Evolutionary conservation across 768 basidiomycete genomes (phyloP).

Genomic region (Lactarius hatsudake): DNA sequence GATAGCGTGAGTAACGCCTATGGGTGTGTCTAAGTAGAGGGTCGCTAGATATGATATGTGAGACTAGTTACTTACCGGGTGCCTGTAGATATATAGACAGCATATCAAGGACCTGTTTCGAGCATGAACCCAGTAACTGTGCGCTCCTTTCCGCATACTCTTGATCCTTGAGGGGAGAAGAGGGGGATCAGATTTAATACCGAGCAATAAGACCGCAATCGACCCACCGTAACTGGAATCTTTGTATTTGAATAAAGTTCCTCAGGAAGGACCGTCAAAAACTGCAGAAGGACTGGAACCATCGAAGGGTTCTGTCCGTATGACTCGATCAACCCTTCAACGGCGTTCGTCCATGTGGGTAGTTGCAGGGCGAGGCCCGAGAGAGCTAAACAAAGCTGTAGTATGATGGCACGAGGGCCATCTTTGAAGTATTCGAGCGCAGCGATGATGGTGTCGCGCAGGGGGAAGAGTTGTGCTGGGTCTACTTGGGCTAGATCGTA

Average conservation of each 20-base stretch:
- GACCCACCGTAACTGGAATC: conserved; percentile 83
- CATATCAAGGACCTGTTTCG: conserved; percentile 69
- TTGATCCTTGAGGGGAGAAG: conserved; percentile 54
- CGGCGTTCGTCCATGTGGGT: conserved; percentile 78
- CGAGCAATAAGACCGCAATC: background rate
- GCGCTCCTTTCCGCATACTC: conserved; percentile 65
- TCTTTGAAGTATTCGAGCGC: conserved; percentile 69
- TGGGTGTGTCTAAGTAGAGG: conserved; percentile 11
- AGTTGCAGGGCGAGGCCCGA: conserved; percentile 90
- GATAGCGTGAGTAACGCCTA: conserved; percentile 79
- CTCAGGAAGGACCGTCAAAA: conserved; percentile 88
- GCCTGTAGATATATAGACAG: conserved; percentile 89
- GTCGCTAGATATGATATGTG: background rate
- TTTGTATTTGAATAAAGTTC: conserved; percentile 80
- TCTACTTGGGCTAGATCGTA: conserved; percentile 93
- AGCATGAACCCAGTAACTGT: conserved; percentile 63
- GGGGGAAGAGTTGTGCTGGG: conserved; percentile 61
- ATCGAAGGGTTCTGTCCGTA: conserved; percentile 84
- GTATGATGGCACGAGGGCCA: conserved; percentile 80
- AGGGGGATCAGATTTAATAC: background rate
- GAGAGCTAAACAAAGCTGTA: conserved; percentile 87
- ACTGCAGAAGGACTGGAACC: conserved; percentile 83
- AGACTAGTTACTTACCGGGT: conserved; percentile 52
- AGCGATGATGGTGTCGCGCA: conserved; percentile 83
- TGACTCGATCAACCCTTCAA: conserved; percentile 75